These are phyloP conservation scores for Spathaspora hagerdaliae DNA, from an alignment of 805 yeast genomes.

Conservation along the genomic window DNA sequence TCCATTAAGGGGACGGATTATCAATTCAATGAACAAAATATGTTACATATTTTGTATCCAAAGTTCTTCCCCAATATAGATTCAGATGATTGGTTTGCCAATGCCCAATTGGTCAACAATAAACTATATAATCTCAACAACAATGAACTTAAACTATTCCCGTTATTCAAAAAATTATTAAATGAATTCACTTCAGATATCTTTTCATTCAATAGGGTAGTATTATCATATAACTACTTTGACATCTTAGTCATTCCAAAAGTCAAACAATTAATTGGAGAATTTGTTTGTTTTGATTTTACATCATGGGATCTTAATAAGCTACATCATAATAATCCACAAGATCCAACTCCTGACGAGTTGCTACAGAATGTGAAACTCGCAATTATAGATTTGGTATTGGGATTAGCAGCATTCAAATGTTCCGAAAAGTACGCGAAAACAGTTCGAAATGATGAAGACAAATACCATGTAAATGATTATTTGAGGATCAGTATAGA, in stretches of 20 bases:
- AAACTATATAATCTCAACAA: constrained; percentile 5
- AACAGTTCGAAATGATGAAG: constrained; percentile 11
- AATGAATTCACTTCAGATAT: constrained; percentile 13
- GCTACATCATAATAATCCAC: neutral
- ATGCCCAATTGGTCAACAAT: constrained; percentile 10
- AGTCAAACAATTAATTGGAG: constrained; percentile 26
- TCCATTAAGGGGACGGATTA: constrained; percentile 40
- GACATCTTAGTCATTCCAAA: constrained; percentile 26
- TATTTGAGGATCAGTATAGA: constrained; percentile 27
- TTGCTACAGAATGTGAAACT: constrained; percentile 17
- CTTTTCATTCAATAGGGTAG: constrained; percentile 25
- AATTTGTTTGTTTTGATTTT: constrained; percentile 18
- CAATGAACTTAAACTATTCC: constrained; percentile 9
- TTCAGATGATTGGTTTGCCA: constrained; percentile 37
- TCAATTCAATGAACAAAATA: constrained; percentile 36
- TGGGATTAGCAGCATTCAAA: constrained; percentile 21
- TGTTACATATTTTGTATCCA: constrained; percentile 42
- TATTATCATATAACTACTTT: constrained; percentile 21
- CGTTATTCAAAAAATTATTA: constrained; percentile 17
- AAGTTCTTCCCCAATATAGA: constrained; percentile 41
- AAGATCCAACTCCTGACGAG: constrained; percentile 4
- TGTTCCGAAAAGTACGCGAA: constrained; percentile 4
- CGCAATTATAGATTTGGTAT: constrained; percentile 18
- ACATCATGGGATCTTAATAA: constrained; percentile 8
- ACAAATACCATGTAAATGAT: constrained; percentile 15